Base-by-base conservation (phyloP, 2,329 filamentous ascomycete species). In the Penicillium sp. region DNA sequence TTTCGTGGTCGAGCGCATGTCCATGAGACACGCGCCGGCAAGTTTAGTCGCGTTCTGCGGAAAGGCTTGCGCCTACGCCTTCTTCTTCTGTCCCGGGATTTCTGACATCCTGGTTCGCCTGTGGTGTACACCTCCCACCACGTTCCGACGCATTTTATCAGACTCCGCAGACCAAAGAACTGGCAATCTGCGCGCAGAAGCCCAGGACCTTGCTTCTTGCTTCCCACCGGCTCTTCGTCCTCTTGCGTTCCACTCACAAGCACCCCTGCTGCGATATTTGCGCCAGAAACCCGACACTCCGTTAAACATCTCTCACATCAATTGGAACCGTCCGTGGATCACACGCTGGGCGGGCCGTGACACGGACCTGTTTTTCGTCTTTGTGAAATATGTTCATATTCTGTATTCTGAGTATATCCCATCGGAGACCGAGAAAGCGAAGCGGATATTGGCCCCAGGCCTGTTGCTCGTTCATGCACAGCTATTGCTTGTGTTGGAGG, bases 341-440 rank as follows among this genome's bases (percentile, higher is more conserved):
- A 84, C 88, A 38, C 85, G 91, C 56, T 97, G 92, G 92, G 88
- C 85, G 57, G 92, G 92, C 13, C 85, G 86, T 2, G 92, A 96
- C 64, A 95, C 89, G 4, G 92, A 96, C 67, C 78, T 97, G 32
- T 90, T 96, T 69, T 96, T 93, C 74, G 88, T 95, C 42, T 97
- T 97, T 67, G 85, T 87, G 75, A 96, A 96, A 73, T 88, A 94
- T 69, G 95, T 89, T 64, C 89, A 93, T 70, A 82, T 93, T 18
- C 79, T 97, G 3, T 81, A 87, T 4, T 85, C 89, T 39, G 89
- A 94, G 55, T 88, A 89, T 61, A 78, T 89, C 62, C 86, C 87
- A 0, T 63, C 67, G 6, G 78, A 80, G 31, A 74, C 81, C 7
- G 78, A 80, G 45, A 77, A 79, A 50, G 72, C 74, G n/a, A 81